phyloP scores from a whole-genome alignment of 1,284 basidiomycete species.

The Porodaedalea pini region DNA sequence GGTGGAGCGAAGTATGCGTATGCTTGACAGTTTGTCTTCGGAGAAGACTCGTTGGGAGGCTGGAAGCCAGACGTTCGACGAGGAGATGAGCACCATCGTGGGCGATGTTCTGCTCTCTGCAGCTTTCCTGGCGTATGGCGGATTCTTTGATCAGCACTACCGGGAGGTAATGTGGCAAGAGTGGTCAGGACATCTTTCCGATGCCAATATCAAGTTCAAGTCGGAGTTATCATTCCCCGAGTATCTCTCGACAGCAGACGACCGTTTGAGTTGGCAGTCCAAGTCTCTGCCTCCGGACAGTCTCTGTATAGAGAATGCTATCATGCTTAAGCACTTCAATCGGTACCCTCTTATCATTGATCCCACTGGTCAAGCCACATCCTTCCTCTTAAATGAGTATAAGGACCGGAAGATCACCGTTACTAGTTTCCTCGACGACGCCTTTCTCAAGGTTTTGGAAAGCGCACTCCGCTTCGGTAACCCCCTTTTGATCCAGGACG shows the following conservation, averaged over 20 bases:
- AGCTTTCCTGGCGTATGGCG: slow-evolving; percentile 95
- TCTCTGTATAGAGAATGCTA: slow-evolving; percentile 96
- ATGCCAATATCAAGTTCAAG: slow-evolving; percentile 93
- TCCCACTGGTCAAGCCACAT: slow-evolving; percentile 97
- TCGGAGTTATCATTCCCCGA: slow-evolving; percentile 89
- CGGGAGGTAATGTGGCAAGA: slow-evolving; percentile 97
- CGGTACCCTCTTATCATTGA: slow-evolving; percentile 98
- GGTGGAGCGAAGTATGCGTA: slow-evolving; percentile 94
- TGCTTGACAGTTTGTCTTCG: slow-evolving; percentile 92
- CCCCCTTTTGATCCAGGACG: slow-evolving; percentile 95
- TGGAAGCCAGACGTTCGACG: slow-evolving; percentile 94
- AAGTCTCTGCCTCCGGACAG: slow-evolving; percentile 94
- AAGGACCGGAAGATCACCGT: slow-evolving; percentile 96
- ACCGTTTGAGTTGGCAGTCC: slow-evolving; percentile 93
- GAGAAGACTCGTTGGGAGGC: slow-evolving; percentile 94
- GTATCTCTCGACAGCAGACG: slow-evolving; percentile 96
- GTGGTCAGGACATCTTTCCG: slow-evolving; percentile 86
- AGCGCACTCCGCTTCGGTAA: slow-evolving; percentile 99
- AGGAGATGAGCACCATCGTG: slow-evolving; percentile 98
- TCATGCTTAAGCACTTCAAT: slow-evolving; percentile 98
- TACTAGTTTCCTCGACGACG: slow-evolving; percentile 97
- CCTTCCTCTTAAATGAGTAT: slow-evolving; percentile 93
- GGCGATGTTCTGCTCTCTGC: slow-evolving; percentile 96
- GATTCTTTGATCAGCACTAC: slow-evolving; percentile 99
- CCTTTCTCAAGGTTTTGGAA: slow-evolving; percentile 97